Base-by-base conservation (phyloP, 768 basidiomycete genomes). In the Hemileccinum rubropunctum region DNA sequence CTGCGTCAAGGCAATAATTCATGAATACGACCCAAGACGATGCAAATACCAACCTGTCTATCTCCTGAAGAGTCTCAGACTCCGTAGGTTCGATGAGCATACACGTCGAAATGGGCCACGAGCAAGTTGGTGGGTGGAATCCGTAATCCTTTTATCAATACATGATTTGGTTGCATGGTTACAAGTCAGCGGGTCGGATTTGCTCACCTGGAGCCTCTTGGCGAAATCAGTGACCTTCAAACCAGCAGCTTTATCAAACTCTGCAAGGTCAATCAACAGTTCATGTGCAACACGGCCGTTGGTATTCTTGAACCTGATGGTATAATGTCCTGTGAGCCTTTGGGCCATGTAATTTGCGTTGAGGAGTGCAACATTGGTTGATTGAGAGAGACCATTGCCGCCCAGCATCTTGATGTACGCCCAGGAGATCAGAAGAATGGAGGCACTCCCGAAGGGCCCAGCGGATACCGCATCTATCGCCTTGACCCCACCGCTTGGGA, bases 401-500 rank as follows among this genome's bases (percentile, higher is more conserved):
- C 97, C 97, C n/a, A 99, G 82, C 97, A 99, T 98, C 74, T 91
- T 95, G 78, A 97, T 91, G 70, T 97, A 99, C 12, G 97, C 95
- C 95, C 95, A 98, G 0, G 95, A 98, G 61, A 98, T 98, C 53
- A 95, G 78, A 41, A 91, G 84, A 61, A 99, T 94, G 7, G 92
- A 95, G 3, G 97, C 91, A 57, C 92, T 95, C 39, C 97, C 95
- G 64, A 84, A 98, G 0, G 94, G 97, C 2, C 89, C 93, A 0
- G 91, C 91, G 9, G 95, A 83, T 40, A 98, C 87, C 6, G 97
- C 90, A 27, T 86, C 75, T 54, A 99, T 98, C 2, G 87, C 83
- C 43, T 81, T 70, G n/a, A 74, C 65, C 11, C 85, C 83, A 33
- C 84, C 84, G 9, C 77, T 82, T 20, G 78, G 68, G 52, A 94